Conservation (phyloP, 805 yeast genomes). For the Myxozyma sirexii region DNA sequence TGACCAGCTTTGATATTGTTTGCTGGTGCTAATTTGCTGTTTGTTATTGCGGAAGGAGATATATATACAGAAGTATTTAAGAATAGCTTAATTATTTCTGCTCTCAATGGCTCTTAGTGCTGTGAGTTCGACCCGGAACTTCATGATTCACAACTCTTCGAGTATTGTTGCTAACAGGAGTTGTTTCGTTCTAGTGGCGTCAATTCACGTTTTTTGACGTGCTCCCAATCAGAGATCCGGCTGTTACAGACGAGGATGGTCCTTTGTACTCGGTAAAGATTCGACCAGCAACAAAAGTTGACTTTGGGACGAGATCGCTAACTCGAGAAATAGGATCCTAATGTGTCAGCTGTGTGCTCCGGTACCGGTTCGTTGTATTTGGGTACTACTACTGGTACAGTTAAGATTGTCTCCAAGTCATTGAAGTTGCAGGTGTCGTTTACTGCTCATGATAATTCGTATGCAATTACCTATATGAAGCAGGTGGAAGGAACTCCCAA, state of each 20-base stretch:
- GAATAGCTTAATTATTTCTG: neutral
- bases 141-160: neutral
- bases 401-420: slow-evolving; percentile 60
- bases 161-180: neutral
- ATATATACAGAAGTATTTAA: neutral
- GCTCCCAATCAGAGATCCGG: slow-evolving; percentile 83
- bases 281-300: too few species aligned
- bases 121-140: neutral
- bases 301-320: slow-evolving; percentile 48
- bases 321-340: slow-evolving; percentile 52
- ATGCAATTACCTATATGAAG: slow-evolving; percentile 61
- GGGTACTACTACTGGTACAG: slow-evolving; percentile 55
- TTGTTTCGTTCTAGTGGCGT: slow-evolving; percentile 53
- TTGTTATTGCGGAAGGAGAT: neutral
- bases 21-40: neutral
- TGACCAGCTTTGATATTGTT: neutral
- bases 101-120: slow-evolving; percentile 15
- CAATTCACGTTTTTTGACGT: slow-evolving; percentile 86
- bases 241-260: slow-evolving; percentile 54
- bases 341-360: slow-evolving; percentile 64
- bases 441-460: slow-evolving; percentile 65
- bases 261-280: slow-evolving; percentile 66
- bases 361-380: slow-evolving; percentile 60
- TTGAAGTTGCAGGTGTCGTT: slow-evolving; percentile 56
- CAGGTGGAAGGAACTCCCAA: slow-evolving; percentile 53